These are phyloP conservation scores for Canavalia ensiformis DNA, from an alignment of 306 rosid species.

Conservation along the genomic window DNA sequence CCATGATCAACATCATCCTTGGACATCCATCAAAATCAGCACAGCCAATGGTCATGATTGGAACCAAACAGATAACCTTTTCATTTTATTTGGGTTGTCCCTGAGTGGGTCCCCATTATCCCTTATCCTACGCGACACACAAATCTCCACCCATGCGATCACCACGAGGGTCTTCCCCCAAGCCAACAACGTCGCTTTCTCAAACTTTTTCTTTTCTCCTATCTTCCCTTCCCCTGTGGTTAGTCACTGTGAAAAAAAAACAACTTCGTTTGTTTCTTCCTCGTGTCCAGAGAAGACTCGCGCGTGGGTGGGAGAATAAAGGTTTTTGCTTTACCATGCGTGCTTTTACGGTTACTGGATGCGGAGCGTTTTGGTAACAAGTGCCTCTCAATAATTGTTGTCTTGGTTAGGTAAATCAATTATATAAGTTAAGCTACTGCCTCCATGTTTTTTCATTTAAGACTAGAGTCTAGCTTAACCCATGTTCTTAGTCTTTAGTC, in stretches of 20 bases:
- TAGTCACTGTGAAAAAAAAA: no score
- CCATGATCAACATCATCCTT: constrained; percentile 3
- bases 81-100: constrained; percentile 36
- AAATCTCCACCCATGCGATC: constrained; percentile 49
- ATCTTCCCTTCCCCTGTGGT: background rate
- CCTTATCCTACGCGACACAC: constrained; percentile 20
- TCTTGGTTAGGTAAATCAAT: background rate
- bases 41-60: constrained; percentile 52
- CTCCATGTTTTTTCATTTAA: no score
- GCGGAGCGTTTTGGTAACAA: constrained; percentile 9
- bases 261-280: constrained; percentile 11
- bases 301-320: constrained; percentile 32
- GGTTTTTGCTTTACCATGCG: background rate
- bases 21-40: constrained; percentile 44
- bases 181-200: constrained; percentile 51
- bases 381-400: background rate
- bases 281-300: constrained; percentile 18
- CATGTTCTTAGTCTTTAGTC: no score
- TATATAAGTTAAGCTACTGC: no score
- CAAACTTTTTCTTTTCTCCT: constrained; percentile 14
- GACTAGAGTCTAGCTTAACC: no score
- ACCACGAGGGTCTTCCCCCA: constrained; percentile 53
- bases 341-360: background rate
- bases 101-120: constrained; percentile 53
- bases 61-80: constrained; percentile 47